A percentile compares a stretch with the other conserved stretches of the same genome.
Evolutionary conservation across 2,329 filamentous ascomycete genomes (phyloP).

Genomic region (Fusarium austroafricanum): DNA sequence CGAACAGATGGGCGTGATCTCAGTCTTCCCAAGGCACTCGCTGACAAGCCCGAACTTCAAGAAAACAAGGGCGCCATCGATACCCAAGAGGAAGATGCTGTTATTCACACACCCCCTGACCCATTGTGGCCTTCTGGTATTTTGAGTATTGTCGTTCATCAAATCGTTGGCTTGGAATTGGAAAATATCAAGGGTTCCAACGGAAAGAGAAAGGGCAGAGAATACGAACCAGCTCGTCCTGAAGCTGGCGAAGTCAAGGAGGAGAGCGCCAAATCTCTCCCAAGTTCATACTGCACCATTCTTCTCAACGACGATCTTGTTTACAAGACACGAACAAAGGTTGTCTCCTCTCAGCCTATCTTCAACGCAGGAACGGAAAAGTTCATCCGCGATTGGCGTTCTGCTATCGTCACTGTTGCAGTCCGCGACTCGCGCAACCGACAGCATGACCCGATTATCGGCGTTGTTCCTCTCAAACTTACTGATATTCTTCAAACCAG

Average conservation of each 20-base stretch:
- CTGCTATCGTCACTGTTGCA: conserved; percentile 84
- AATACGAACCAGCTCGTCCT: conserved; percentile 88
- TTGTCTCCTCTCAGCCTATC: conserved; percentile 92
- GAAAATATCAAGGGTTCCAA: conserved; percentile 87
- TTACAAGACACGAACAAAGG: conserved; percentile 95
- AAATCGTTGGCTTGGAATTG: conserved; percentile 95
- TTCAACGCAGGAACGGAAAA: conserved; percentile 97
- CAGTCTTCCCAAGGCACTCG: conserved; percentile 78
- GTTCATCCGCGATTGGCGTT: conserved; percentile 94
- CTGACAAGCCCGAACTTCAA: conserved; percentile 80
- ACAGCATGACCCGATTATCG: conserved; percentile 94
- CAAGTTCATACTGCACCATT: conserved; percentile 94
- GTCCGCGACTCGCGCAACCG: conserved; percentile 90
- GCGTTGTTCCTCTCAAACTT: conserved; percentile 88
- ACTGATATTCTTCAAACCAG: conserved; percentile 88
- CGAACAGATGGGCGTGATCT: conserved; percentile 88
- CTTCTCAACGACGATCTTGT: conserved; percentile 87
- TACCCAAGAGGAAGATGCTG: conserved; percentile 79
- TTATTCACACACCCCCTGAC: conserved; percentile 90
- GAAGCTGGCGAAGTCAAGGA: conserved; percentile 87
- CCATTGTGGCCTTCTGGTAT: conserved; percentile 96
- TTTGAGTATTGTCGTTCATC: conserved; percentile 86
- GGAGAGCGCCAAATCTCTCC: conserved; percentile 81
- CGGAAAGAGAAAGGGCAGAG: conserved; percentile 83
- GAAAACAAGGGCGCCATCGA: conserved; percentile 85